phyloP scores from a whole-genome alignment of 345 rosid species.

The Syzygium oleosum region DNA sequence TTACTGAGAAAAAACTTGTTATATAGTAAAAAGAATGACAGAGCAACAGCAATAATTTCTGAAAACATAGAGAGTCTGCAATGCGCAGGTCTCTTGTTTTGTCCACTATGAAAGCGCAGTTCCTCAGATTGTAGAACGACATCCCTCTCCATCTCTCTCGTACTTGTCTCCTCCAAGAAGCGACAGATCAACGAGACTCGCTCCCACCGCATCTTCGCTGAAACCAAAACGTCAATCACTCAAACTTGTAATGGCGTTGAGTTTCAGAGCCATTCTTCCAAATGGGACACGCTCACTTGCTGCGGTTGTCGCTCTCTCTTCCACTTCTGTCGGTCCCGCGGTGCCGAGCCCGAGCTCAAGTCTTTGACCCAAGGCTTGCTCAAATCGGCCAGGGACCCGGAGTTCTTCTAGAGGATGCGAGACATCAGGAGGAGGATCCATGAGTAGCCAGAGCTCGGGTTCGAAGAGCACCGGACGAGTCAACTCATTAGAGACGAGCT shows the following conservation, averaged over 20 bases:
- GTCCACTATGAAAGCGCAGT: background rate
- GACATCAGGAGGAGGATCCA: conserved; percentile 50
- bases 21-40: no score
- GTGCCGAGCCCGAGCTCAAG: conserved; percentile 1
- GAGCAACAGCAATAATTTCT: background rate
- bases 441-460: conserved; percentile 58
- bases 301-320: background rate
- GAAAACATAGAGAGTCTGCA: background rate
- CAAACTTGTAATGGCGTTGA: background rate
- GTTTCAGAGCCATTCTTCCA: background rate
- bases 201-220: background rate
- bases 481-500: conserved; percentile 47
- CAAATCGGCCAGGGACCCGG: conserved; percentile 37
- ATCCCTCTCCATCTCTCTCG: background rate
- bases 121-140: background rate
- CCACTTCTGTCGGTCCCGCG: background rate
- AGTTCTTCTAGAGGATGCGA: conserved; percentile 54
- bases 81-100: background rate
- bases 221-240: background rate
- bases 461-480: conserved; percentile 54
- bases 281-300: background rate
- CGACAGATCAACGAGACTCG: background rate
- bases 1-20: no score
- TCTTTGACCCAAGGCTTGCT: conserved; percentile 26
- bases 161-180: background rate